Percentiles rank a stretch among this genome's conserved stretches.
phyloP scores from a whole-genome alignment of 2,329 filamentous ascomycete species.

The Fusarium albidum region DNA sequence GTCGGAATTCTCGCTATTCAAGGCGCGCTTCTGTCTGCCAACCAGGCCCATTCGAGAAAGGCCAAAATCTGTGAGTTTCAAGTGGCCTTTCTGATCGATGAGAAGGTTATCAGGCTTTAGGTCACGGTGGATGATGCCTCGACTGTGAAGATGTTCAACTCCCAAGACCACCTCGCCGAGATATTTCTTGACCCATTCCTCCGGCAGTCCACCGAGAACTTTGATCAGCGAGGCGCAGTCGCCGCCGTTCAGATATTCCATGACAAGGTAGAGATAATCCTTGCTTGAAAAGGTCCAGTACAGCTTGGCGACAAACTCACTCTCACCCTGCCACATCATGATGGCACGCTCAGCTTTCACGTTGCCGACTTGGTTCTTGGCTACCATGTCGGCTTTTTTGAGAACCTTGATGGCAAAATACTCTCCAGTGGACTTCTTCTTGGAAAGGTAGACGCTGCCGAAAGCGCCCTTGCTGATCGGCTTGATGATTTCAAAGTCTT shows the following conservation, averaged over 20 bases:
- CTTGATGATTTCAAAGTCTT: slow-evolving; percentile 99
- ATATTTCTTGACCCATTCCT: slow-evolving; percentile 99
- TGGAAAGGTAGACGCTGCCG: slow-evolving; percentile 95
- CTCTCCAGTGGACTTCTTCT: slow-evolving; percentile 98
- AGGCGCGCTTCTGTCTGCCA: slow-evolving; percentile 91
- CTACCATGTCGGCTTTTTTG: slow-evolving; percentile 99
- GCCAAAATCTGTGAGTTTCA: slow-evolving; percentile 98
- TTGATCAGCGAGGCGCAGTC: slow-evolving; percentile 98
- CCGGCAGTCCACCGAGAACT: slow-evolving; percentile 86
- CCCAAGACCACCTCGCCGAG: slow-evolving; percentile 96
- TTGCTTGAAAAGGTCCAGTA: slow-evolving; percentile 99
- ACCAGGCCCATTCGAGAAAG: slow-evolving; percentile 97
- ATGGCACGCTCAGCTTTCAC: slow-evolving; percentile 98
- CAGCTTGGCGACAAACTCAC: slow-evolving; percentile 97
- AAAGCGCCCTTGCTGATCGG: slow-evolving; percentile 99
- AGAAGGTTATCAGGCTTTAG: slow-evolving; percentile 96
- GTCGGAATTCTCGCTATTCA: slow-evolving; percentile 79
- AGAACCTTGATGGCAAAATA: slow-evolving; percentile 99
- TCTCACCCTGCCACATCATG: slow-evolving; percentile 99
- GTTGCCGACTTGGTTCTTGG: slow-evolving; percentile 99
- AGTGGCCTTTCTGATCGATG: slow-evolving; percentile 94
- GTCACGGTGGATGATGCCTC: slow-evolving; percentile 96
- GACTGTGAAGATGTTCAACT: slow-evolving; percentile 92
- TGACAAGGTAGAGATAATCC: slow-evolving; percentile 97
- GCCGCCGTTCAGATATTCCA: slow-evolving; percentile 98